Evolutionary conservation across 441 rosid species (phyloP).

Genomic region (Metrosideros polymorpha): DNA sequence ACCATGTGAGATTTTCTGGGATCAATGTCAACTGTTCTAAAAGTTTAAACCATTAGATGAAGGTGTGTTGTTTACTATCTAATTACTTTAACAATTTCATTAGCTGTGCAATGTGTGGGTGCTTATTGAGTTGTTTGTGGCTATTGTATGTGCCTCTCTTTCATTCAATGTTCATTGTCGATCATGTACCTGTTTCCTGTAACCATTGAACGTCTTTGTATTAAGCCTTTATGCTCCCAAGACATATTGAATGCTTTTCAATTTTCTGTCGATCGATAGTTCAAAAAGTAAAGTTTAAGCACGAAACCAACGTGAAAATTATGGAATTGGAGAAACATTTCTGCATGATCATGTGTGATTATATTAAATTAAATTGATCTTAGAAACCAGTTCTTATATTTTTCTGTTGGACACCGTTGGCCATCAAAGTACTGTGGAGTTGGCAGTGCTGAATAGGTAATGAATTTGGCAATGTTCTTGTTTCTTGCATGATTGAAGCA

Average conservation of each 20-base stretch:
- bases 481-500: neutral
- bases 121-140: neutral
- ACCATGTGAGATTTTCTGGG: too few species aligned
- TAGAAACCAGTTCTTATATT: neutral
- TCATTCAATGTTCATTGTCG: neutral
- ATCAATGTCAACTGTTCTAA: too few species aligned
- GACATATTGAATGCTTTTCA: neutral
- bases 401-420: neutral
- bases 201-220: neutral
- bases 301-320: neutral
- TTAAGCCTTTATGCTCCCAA: neutral
- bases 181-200: neutral
- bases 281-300: neutral
- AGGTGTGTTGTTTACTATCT: too few species aligned
- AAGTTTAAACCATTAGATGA: too few species aligned
- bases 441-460: neutral
- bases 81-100: too few species aligned
- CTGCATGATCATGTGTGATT: neutral
- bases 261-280: neutral
- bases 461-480: neutral
- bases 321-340: neutral
- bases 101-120: too few species aligned
- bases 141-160: neutral
- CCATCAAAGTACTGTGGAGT: neutral
- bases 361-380: neutral